A percentile compares a stretch with the other conserved stretches of the same genome.
phyloP scores from a whole-genome alignment of 495 filamentous ascomycete species.

The Neurospora cerealis region DNA sequence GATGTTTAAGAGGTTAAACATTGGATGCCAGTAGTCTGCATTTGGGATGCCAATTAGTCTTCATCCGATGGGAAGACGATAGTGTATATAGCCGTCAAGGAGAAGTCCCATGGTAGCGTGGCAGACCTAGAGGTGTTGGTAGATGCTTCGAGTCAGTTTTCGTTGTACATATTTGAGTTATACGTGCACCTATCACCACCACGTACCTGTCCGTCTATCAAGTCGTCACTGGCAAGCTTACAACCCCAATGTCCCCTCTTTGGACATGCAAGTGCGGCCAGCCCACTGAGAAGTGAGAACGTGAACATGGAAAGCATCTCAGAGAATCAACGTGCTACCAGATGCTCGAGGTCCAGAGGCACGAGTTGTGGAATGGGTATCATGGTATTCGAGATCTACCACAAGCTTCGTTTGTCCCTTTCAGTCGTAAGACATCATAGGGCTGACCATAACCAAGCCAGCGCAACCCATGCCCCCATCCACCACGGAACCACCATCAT shows the following conservation, averaged over 20 bases:
- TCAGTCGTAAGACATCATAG: background rate
- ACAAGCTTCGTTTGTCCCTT: background rate
- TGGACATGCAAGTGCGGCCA: background rate
- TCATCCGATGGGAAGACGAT: background rate
- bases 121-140: background rate
- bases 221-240: background rate
- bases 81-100: too few relatives aligned
- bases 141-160: background rate
- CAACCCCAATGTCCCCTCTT: background rate
- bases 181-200: background rate
- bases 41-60: background rate
- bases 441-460: background rate
- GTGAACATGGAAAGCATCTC: background rate
- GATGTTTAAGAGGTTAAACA: slow-evolving; percentile 4
- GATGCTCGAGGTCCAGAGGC: background rate
- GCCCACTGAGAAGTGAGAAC: background rate
- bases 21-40: background rate
- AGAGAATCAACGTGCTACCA: background rate
- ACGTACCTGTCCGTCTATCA: background rate
- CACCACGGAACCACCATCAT: background rate
- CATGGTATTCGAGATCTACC: background rate
- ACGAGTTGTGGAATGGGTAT: background rate
- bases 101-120: background rate
- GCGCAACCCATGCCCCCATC: background rate
- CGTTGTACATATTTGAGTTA: background rate